Conservation (phyloP, 2,329 filamentous ascomycete genomes). For the Clathrospora elynae region DNA sequence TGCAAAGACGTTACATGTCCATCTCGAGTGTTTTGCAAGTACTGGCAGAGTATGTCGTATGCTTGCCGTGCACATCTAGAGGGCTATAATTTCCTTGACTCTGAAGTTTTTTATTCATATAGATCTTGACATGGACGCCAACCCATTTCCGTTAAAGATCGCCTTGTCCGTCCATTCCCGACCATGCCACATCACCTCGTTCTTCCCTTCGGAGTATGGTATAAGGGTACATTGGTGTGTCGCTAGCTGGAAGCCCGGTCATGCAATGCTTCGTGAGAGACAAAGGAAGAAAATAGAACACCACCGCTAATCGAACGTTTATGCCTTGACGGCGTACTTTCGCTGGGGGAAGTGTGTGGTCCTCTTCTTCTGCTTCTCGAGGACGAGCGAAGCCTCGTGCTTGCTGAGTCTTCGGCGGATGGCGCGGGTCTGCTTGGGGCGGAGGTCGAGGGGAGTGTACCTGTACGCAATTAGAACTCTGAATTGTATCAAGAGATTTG, state of each 20-base stretch:
- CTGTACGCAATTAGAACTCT: conserved; percentile 35
- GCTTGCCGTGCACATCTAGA: conserved; percentile 19
- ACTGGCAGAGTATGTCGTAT: conserved; percentile 15
- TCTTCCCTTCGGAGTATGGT: conserved; percentile 41
- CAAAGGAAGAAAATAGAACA: conserved; percentile 46
- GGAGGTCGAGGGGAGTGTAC: conserved; percentile 96
- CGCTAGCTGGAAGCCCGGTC: conserved; percentile 47
- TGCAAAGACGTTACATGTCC: no score
- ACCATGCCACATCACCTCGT: conserved; percentile 39
- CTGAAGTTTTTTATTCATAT: conserved; percentile 50
- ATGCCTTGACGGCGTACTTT: conserved; percentile 98
- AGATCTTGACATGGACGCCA: conserved; percentile 50
- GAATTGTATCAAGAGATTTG: conserved; percentile 1
- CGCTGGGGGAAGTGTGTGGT: conserved; percentile 94
- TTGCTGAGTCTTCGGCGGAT: conserved; percentile 94
- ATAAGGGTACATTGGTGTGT: conserved; percentile 49
- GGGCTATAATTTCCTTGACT: conserved; percentile 30
- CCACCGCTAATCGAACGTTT: conserved; percentile 36
- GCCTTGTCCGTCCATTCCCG: conserved; percentile 41
- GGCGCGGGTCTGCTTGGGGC: conserved; percentile 96
- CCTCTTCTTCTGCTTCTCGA: conserved; percentile 98
- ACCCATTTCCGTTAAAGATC: conserved; percentile 48
- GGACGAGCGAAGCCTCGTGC: conserved; percentile 81
- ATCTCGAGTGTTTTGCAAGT: no score
- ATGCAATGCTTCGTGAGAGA: conserved; percentile 51